Evolutionary conservation across 495 filamentous ascomycete species (phyloP), one percentile per base, ranked within the genome.

Genomic region (Talaromyces proteolyticus): DNA sequence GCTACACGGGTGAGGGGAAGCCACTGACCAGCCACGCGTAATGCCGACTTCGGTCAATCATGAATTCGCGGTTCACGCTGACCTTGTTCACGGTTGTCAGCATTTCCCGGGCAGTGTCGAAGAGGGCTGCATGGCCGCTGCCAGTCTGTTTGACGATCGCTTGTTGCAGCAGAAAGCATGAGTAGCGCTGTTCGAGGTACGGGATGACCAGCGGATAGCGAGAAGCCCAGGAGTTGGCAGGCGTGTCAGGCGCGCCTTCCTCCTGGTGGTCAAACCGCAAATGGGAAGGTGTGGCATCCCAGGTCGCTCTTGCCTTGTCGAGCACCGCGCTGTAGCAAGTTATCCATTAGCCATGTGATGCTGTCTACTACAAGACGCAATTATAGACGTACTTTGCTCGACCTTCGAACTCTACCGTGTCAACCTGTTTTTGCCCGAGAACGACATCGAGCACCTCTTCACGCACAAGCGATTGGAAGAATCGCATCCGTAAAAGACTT

Each of bases 401-500:
- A 12, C 66, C 59, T 10, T 76, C 52, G 0, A 75, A 59, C 19
- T 75, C 67, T 16, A 61, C 54, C 4, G 29, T 14, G 29, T 34
- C 29, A 34, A 34, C 29, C 4, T 65, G 57, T 36, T 61, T 47
- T 37, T 50, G 51, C 1, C 75, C 71, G 10, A 84, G 57, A 12
- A 79, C 76, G 19, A 84, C 73, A 48, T 82, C 73, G 18, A 86
- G 69, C 7, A 83, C 74, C 47, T 81, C 72, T 45, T 85, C 82
- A n/a, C 74, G 58, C 4, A 80, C 66, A 3, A 69, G 51, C 0
- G 73, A 60, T 6, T 81, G 61, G 1, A 73, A 59, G 19, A 74
- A 69, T 34, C 78, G 74, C 6, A 79, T 66, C 2, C 81, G 69
- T 8, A 72, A 53, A 42, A 66, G 62, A 3, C 72, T 74, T 24